phyloP scores from a whole-genome alignment of 1,139 yeast species.

The Blastobotrys elegans region DNA sequence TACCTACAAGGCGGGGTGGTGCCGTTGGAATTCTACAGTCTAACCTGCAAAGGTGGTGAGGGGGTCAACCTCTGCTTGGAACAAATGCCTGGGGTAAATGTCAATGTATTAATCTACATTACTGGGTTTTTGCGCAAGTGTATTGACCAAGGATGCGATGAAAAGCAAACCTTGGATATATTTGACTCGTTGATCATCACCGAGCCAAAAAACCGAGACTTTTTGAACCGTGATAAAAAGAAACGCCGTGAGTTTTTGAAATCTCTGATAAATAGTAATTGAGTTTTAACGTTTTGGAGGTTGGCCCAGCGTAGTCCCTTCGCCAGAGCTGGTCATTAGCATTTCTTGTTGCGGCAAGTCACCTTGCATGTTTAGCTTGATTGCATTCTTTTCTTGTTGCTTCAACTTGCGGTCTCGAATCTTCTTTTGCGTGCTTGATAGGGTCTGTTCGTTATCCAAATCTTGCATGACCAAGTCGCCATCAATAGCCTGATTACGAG shows the following conservation, averaged over 20 bases:
- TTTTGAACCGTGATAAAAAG: slow-evolving; percentile 10
- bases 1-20: slow-evolving; percentile 41
- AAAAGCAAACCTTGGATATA: slow-evolving; percentile 19
- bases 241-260: slow-evolving; percentile 25
- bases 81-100: slow-evolving; percentile 37
- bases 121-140: slow-evolving; percentile 36
- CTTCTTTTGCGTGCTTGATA: slow-evolving; percentile 31
- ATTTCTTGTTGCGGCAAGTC: slow-evolving; percentile 56
- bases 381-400: slow-evolving; percentile 38
- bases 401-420: slow-evolving; percentile 29
- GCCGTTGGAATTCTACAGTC: slow-evolving; percentile 32
- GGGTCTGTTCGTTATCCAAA: slow-evolving; percentile 25
- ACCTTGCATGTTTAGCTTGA: slow-evolving; percentile 65
- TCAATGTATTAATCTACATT: slow-evolving; percentile 39
- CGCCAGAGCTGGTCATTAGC: slow-evolving; percentile 45
- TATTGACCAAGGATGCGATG: slow-evolving; percentile 27
- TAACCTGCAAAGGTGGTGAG: slow-evolving; percentile 19
- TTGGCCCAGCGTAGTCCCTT: slow-evolving; percentile 83
- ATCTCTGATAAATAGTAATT: slow-evolving; percentile 16
- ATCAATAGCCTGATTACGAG: slow-evolving; percentile 37
- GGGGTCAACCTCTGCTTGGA: slow-evolving; percentile 35
- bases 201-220: slow-evolving; percentile 25
- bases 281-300: slow-evolving; percentile 31
- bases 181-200: slow-evolving; percentile 32
- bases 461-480: slow-evolving; percentile 49